Percentiles rank a stretch among this genome's conserved stretches.
Conservation (phyloP, 331 rosid genomes). For the Malus hybrid region DNA sequence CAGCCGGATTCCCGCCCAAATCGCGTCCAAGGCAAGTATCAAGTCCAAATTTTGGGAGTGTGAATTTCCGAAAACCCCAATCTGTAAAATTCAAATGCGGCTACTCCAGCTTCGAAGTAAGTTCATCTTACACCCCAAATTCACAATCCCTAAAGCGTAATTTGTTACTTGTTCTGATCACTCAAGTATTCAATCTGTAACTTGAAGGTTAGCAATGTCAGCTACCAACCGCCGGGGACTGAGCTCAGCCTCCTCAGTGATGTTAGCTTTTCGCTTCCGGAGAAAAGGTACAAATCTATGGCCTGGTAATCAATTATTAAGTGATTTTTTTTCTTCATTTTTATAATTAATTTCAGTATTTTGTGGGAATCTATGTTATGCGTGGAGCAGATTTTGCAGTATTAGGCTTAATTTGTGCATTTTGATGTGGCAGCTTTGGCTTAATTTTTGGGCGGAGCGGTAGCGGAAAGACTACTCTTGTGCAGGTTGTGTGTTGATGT, state of each 20-base stretch:
- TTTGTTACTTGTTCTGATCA: not conserved
- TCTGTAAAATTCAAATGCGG: slow-evolving; percentile 25
- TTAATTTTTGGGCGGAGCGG: slow-evolving; percentile 87
- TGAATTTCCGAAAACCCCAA: slow-evolving; percentile 20
- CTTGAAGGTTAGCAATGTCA: slow-evolving; percentile 61
- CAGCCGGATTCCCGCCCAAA: not conserved
- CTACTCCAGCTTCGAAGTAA: slow-evolving; percentile 51
- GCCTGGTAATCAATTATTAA: not conserved
- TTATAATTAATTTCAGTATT: too few relatives aligned
- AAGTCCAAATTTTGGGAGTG: slow-evolving; percentile 2
- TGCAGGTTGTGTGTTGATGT: slow-evolving; percentile 45
- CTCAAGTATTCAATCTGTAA: slow-evolving; percentile 1
- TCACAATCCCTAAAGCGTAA: not conserved
- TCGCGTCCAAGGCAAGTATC: slow-evolving; percentile 5
- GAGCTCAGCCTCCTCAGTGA: slow-evolving; percentile 58
- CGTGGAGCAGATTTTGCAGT: not conserved
- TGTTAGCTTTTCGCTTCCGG: slow-evolving; percentile 70
- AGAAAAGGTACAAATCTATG: slow-evolving; percentile 47
- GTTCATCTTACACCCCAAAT: not conserved
- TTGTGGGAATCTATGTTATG: not conserved
- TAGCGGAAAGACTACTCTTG: slow-evolving; percentile 87
- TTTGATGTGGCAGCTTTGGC: slow-evolving; percentile 64
- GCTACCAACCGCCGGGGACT: slow-evolving; percentile 85
- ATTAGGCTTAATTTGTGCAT: slow-evolving; percentile 10
- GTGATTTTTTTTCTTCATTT: not conserved